Evolutionary conservation across 352 stramenopile genomes (phyloP), one percentile per base, ranked within the genome.

Genomic region (Phytophthora boehmeriae): DNA sequence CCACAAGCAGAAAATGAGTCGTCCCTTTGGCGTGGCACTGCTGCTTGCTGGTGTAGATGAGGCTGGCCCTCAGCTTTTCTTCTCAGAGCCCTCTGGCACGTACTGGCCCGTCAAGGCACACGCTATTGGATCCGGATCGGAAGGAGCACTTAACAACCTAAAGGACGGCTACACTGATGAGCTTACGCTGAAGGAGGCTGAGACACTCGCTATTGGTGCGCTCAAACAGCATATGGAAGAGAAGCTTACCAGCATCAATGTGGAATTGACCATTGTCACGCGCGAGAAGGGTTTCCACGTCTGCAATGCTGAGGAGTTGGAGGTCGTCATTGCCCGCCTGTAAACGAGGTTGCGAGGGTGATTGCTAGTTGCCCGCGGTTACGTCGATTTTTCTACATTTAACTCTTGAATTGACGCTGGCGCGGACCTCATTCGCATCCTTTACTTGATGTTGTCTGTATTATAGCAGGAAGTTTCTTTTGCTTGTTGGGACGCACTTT

Each of bases 201-300:
- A 99, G 82, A 95, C 93, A 50, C 81, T 99, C 49, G 96, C 97
- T 10, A 90, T 99, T 68, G 85, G 70, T 47, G 97, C 97, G 11
- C 80, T 99, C 34, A 99, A 99, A 81, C 96, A 96, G 85, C 97
- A 99, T 67, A 99, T 99, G 98, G 97, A 99, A 81, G 98, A 99
- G 74, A 98, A 99, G 74, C 98, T 99, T 54, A 98, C 88, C 9
- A 96, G 73, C 59, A 96, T 98, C 35, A 99, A 99, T 83, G 96
- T 99, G 25, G 98, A 99, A 83, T 70, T 99, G 60, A 97, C 97
- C 8, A 78, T 95, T 66, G 96, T 99, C 16, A 99, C 95, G 39
- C 71, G 79, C 49, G 90, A 97, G 14, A 92, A 97, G 64, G 97
- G 97, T 46, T 99, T 99, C 86, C 90, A 99, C 70, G 88, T 98